Base-by-base conservation (phyloP, 208 protist species). In the Leishmania tropica region DNA sequence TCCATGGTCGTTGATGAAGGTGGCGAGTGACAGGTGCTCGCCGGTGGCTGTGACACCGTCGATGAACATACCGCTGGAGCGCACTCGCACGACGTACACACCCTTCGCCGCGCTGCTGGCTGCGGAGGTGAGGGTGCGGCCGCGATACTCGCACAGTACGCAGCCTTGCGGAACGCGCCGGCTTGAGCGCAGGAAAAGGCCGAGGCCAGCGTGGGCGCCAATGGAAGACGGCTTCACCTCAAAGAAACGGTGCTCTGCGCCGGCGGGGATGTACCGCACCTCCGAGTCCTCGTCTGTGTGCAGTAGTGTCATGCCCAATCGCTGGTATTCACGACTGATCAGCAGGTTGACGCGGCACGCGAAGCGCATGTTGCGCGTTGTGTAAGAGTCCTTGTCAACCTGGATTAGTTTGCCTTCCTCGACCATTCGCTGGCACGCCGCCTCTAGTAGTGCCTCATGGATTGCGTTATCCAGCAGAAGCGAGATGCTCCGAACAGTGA, bases 1-100 rank as follows among this genome's bases (percentile, higher is more conserved):
- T 64, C 95, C 95, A 81, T 88, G 84, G 84, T 98, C 95, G 72
- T 98, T 98, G 85, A 98, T 96, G 79, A 98, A 95, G 1, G 95
- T 95, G 60, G 95, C 95, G 24, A 95, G 82, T 6, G 91, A 96
- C n/a, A 96, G 88, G 74, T 96, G 87, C 75, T 96, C 85, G 21
- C 88, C 88, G 10, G 67, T 79, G 17, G 84, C 82, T 37, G 86
- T 88, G 54, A 94, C 86, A 40, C 93, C 93, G 83, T 98, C 93
- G 54, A 98, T 90, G 78, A 90, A 98, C 71, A 68, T 78, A 21
- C 83, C 72, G 45, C 81, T 92, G n/a, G 81, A 85, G 45, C 90
- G 88, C 72, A 96, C 89, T 8, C 88, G 90, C 75, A 98, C 95
- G 72, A 95, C 89, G 77, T 96, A 98, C 15, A 86, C 71, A 45